Evolutionary conservation across 2,329 filamentous ascomycete genomes (phyloP).

Genomic region (Chrysoporthe deuterocubensis): DNA sequence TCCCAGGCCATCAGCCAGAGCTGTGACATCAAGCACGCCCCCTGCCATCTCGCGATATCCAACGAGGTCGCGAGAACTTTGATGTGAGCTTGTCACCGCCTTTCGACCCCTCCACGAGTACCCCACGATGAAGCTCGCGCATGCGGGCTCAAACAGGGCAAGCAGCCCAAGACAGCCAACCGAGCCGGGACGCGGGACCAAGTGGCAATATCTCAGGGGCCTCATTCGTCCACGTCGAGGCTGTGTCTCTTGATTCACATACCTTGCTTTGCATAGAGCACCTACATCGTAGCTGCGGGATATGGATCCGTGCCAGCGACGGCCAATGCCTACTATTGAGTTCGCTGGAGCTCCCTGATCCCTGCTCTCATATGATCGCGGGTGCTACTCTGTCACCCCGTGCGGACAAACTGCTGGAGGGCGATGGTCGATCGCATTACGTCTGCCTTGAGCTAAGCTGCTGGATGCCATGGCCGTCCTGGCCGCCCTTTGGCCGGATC

Average conservation of each 20-base stretch:
- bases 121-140: conserved; percentile 24
- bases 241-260: conserved; percentile 22
- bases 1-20: background rate
- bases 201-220: conserved; percentile 2
- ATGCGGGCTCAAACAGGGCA: conserved; percentile 8
- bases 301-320: background rate
- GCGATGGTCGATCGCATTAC: background rate
- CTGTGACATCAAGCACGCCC: conserved; percentile 18
- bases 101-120: background rate
- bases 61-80: conserved; percentile 4
- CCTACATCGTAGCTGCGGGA: background rate
- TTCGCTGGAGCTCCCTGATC: background rate
- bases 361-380: background rate
- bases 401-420: background rate
- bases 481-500: background rate
- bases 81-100: conserved; percentile 20
- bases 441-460: background rate
- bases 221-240: conserved; percentile 25
- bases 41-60: background rate
- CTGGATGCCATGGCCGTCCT: background rate
- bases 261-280: conserved; percentile 14
- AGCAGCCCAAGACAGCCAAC: conserved; percentile 7
- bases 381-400: background rate
- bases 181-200: conserved; percentile 8
- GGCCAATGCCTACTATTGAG: background rate